Evolutionary conservation across 2,329 filamentous ascomycete genomes (phyloP), one percentile per base, ranked within the genome.

Genomic region (Colletotrichum sp.): DNA sequence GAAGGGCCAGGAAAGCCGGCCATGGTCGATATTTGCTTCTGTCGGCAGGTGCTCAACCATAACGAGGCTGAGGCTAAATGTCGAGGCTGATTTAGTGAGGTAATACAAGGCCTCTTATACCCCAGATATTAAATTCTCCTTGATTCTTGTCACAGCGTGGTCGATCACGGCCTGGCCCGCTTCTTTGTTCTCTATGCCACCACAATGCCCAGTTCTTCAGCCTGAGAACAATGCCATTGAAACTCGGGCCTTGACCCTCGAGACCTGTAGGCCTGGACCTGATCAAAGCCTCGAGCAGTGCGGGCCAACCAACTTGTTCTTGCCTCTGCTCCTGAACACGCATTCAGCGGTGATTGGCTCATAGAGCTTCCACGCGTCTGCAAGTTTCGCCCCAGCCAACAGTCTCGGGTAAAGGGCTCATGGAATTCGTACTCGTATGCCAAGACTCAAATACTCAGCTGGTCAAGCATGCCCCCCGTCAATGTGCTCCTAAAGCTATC

Each of bases 171-270:
- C 34, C 61, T 36, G 21, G 61, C 34, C 32, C 34, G 34, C 34
- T 21, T 9, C 69, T 75, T 75, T 75, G 73, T 75, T 67, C 18
- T 16, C 13, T 2, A 13, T n/a, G 7, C 24, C 9, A 26, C 43
- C 1, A 56, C 69, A 62, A 66, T 6, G n/a, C 18, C 62, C 12
- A 56, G 68, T 28, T 16, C 36, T n/a, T 30, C 3, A 18, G 16
- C 7, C 7, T 1, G 24, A 4, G 38, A 67, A 72, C 73, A 75
- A 73, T 58, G 73, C 21, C 8, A 30, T 67, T 75, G 38, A 24
- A 62, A 28, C 43, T 7, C 26, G 59, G 55, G 13, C 16, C 30
- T 14, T 4, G 3, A 14, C 0, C 34, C 24, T 32, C 16, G 32
- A 72, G 21, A 14, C 64, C 55, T 67, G n/a, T 16, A 62, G 58